phyloP scores from a whole-genome alignment of 257 asterid genomes.

The Salvia hispanica region DNA sequence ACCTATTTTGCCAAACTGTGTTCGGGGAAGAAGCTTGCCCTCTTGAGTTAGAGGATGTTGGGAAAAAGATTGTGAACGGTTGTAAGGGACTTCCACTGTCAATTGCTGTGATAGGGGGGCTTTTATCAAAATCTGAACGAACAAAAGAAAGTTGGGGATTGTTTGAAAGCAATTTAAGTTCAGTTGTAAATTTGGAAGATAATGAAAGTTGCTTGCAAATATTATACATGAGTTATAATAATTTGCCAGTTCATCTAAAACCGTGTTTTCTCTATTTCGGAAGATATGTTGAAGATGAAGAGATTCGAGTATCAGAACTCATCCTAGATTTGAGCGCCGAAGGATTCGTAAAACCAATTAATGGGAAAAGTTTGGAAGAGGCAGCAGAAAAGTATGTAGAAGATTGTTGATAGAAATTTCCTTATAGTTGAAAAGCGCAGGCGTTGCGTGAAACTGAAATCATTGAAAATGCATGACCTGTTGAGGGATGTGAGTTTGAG shows the following conservation, averaged over 20 bases:
- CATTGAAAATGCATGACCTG: background rate
- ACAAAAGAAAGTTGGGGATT: slow-evolving; percentile 3
- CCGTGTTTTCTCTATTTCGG: slow-evolving; percentile 25
- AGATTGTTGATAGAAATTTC: background rate
- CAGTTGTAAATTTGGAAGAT: slow-evolving; percentile 8
- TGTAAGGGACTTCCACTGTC: slow-evolving; percentile 27
- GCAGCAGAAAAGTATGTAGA: background rate
- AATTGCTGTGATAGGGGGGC: slow-evolving; percentile 20
- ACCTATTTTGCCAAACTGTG: background rate
- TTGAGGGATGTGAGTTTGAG: background rate
- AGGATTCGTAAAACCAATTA: background rate
- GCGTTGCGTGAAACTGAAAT: background rate
- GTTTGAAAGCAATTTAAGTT: background rate
- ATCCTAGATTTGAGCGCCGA: background rate
- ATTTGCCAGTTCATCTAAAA: slow-evolving; percentile 6
- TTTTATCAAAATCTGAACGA: background rate
- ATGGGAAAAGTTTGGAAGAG: background rate
- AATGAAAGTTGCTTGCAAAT: background rate
- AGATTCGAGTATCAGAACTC: background rate
- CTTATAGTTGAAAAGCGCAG: background rate
- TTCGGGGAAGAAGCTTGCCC: slow-evolving; percentile 5
- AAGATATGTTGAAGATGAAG: background rate
- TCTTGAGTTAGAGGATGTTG: slow-evolving; percentile 2
- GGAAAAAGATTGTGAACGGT: background rate
- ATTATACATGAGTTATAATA: slow-evolving; percentile 11